Conservation (phyloP, 129 eudicot species). For the Flaveria robusta region DNA sequence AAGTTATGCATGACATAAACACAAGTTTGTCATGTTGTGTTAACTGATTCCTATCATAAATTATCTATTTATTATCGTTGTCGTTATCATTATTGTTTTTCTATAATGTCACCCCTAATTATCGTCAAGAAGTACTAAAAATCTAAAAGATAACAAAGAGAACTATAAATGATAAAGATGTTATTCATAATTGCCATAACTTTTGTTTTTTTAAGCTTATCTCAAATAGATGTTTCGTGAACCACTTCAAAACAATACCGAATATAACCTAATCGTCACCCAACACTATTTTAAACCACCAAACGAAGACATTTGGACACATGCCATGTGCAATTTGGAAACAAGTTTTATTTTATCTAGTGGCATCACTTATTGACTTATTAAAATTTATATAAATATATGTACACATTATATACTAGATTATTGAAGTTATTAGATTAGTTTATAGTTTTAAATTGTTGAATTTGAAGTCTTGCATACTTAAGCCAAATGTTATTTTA, state of each 20-base stretch:
- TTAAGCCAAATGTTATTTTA: no score
- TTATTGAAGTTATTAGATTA: no score
- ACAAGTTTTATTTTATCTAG: not conserved
- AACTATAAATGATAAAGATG: no score
- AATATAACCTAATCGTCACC: not conserved
- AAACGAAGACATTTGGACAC: not conserved
- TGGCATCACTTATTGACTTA: not conserved
- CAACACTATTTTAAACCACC: not conserved
- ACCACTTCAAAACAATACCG: not conserved
- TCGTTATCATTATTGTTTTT: no score
- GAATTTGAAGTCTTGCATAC: no score
- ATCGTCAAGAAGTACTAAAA: no score
- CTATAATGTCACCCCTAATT: no score
- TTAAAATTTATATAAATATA: not conserved
- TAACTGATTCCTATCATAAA: no score
- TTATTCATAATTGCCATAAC: not conserved
- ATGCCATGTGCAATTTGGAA: slow-evolving; percentile 15
- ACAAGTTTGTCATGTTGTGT: no score
- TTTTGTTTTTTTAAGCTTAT: not conserved
- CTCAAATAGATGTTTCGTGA: not conserved
- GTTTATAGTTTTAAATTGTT: not conserved
- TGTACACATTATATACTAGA: not conserved
- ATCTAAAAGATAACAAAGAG: no score
- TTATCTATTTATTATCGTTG: no score
- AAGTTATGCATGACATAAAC: no score